These are phyloP conservation scores for Biscogniauxia marginata DNA, from an alignment of 2,329 filamentous ascomycete species.

Conservation along the genomic window DNA sequence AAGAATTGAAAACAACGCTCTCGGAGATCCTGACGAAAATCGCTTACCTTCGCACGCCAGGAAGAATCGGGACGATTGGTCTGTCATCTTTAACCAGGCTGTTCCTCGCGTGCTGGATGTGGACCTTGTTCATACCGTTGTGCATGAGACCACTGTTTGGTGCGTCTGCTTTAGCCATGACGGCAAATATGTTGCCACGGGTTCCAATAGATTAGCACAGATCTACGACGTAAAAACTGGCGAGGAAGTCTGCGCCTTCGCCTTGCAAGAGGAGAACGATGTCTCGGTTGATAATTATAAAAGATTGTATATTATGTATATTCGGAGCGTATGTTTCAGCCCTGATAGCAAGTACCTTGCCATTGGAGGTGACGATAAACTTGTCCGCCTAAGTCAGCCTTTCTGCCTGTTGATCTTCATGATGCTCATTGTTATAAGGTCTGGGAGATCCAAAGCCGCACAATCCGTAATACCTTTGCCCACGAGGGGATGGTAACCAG, in stretches of 20 bases:
- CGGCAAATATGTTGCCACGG: slow-evolving; percentile 92
- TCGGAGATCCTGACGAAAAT: no score
- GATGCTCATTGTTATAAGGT: slow-evolving; percentile 54
- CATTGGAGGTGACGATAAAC: slow-evolving; percentile 95
- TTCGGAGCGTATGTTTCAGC: slow-evolving; percentile 97
- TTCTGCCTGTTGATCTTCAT: not conserved
- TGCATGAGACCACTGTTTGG: slow-evolving; percentile 95
- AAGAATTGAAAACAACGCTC: no score
- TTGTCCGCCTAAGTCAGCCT: slow-evolving; percentile 76
- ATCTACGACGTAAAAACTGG: slow-evolving; percentile 93
- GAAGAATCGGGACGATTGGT: slow-evolving; percentile 90
- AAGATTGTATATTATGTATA: no score
- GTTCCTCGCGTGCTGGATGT: slow-evolving; percentile 89
- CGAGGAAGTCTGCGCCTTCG: slow-evolving; percentile 82
- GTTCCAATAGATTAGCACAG: slow-evolving; percentile 98
- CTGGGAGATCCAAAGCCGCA: slow-evolving; percentile 84
- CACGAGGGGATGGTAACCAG: slow-evolving; percentile 99
- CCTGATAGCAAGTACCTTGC: slow-evolving; percentile 92
- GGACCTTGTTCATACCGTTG: slow-evolving; percentile 87
- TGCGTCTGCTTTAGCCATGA: slow-evolving; percentile 96
- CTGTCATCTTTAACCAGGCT: slow-evolving; percentile 92
- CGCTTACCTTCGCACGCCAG: no score
- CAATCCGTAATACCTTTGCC: slow-evolving; percentile 92
- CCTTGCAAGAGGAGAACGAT: slow-evolving; percentile 83
- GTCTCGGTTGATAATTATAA: slow-evolving; percentile 86